Evolutionary conservation across 495 filamentous ascomycete genomes (phyloP).

Genomic region (Xylaria venustula): DNA sequence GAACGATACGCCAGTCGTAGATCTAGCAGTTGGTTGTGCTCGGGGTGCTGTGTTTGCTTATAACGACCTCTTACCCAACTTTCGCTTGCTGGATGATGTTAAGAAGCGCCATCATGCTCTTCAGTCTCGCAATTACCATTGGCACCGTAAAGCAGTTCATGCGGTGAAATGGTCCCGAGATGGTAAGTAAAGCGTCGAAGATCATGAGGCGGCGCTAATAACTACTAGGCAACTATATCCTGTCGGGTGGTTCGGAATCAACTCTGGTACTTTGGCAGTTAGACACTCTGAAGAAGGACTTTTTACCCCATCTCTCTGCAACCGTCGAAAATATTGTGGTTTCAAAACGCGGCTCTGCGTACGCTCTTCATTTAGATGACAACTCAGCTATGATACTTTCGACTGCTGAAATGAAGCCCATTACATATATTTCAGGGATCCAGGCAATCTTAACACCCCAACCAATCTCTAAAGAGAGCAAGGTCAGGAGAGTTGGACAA

Average conservation of each 20-base stretch:
- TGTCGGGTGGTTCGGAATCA: constrained; percentile 88
- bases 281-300: constrained; percentile 75
- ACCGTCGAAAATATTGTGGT: constrained; percentile 79
- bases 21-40: constrained; percentile 72
- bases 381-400: constrained; percentile 88
- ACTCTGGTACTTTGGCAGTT: constrained; percentile 95
- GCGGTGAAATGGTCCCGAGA: constrained; percentile 85
- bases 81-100: constrained; percentile 32
- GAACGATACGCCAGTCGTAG: constrained; percentile 43
- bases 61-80: constrained; percentile 62
- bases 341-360: constrained; percentile 73
- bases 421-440: constrained; percentile 76
- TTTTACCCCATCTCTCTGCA: constrained; percentile 82
- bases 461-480: constrained; percentile 38
- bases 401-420: constrained; percentile 79
- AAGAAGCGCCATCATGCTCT: constrained; percentile 35
- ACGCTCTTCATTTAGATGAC: constrained; percentile 80
- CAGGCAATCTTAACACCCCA: constrained; percentile 57
- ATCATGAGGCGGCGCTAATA: constrained; percentile 6
- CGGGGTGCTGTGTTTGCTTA: constrained; percentile 77
- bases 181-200: constrained; percentile 56
- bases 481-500: constrained; percentile 36
- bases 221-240: constrained; percentile 83
- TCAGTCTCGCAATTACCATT: constrained; percentile 69
- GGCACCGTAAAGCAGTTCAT: constrained; percentile 82